Base-by-base conservation (phyloP, 805 yeast genomes). In the Sugiyamaella floridensis region DNA sequence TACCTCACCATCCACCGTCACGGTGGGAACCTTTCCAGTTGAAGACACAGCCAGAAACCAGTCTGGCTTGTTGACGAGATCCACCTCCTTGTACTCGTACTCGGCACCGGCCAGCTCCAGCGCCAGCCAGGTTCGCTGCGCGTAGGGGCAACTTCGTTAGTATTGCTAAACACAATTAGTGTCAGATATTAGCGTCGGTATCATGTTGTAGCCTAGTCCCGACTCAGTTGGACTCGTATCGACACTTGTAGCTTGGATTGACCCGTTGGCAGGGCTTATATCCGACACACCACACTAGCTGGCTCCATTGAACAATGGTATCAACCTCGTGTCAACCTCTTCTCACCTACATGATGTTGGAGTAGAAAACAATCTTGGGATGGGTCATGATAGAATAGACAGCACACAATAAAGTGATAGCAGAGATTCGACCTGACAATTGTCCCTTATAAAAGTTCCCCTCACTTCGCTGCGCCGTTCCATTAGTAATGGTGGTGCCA, bases 81-180 rank as follows among this genome's bases (percentile, higher is more conserved):
- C 65, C 37, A 63, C 59, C 47, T 59, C 63, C 49, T 58, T 52
- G 48, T 47, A 56, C 54, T 61, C 65, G 49, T 55, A 63, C 50
- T 62, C 53, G 44, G 59, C 64, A 18, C 59, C 61, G n/a, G 62
- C 63, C 43, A 50, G 53, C 42, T 55, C 56, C 37, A 63, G 58
- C 6, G 63, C 66, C 32, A 63, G 55, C 67, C 65, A 63, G 22
- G 67, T 59, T 32, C 67, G 60, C 20, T 61, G 61, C 14, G 67
- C 67, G 61, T 63, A 63, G 4, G 67, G 67, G 49, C 67, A 63
- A 19, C 55, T 52, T 19, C 19, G 20, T 15, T 43, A 22, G 43
- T 50, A 15, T 2, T 50, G 26, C 5, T 2, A 8, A 32, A 11
- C 4, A 32, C 4, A 14, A 32, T 32, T 32, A 11, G 37, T 3